These are phyloP conservation scores for Dactylellina haptotyla DNA, from an alignment of 2,329 filamentous ascomycete species.

Conservation along the genomic window DNA sequence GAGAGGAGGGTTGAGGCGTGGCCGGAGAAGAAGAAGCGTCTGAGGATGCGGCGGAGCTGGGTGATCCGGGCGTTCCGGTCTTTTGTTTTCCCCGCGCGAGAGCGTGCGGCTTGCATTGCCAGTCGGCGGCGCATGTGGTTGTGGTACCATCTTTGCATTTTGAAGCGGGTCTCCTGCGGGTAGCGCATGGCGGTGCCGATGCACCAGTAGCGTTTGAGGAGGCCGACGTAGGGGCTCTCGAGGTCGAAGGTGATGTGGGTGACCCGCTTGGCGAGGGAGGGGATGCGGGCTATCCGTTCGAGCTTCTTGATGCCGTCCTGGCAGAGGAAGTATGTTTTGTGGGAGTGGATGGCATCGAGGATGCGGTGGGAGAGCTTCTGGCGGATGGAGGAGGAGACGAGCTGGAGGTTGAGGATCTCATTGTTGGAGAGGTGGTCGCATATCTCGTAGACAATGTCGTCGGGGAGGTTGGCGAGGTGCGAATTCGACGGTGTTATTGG, in stretches of 20 bases:
- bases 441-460: conserved; percentile 42
- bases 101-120: neutral
- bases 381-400: conserved; percentile 22
- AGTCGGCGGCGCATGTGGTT: conserved; percentile 36
- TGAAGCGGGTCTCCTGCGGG: conserved; percentile 28
- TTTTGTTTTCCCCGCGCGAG: conserved; percentile 11
- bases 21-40: neutral
- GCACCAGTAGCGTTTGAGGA: conserved; percentile 46
- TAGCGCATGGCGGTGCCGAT: conserved; percentile 45
- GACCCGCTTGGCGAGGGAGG: conserved; percentile 21
- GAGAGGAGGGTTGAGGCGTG: neutral
- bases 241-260: conserved; percentile 46
- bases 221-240: conserved; percentile 38
- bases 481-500: neutral
- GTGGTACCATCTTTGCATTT: conserved; percentile 42
- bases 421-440: conserved; percentile 40
- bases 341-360: conserved; percentile 25
- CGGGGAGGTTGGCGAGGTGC: conserved; percentile 13
- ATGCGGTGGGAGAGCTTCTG: conserved; percentile 22
- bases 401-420: conserved; percentile 32
- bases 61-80: neutral
- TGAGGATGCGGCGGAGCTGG: conserved; percentile 11
- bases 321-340: conserved; percentile 47
- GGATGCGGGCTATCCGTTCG: conserved; percentile 26
- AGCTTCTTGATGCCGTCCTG: conserved; percentile 44